Evolutionary conservation across 2,329 filamentous ascomycete species (phyloP), one percentile per base, ranked within the genome.

Genomic region (Thermothelomyces thermophilus): DNA sequence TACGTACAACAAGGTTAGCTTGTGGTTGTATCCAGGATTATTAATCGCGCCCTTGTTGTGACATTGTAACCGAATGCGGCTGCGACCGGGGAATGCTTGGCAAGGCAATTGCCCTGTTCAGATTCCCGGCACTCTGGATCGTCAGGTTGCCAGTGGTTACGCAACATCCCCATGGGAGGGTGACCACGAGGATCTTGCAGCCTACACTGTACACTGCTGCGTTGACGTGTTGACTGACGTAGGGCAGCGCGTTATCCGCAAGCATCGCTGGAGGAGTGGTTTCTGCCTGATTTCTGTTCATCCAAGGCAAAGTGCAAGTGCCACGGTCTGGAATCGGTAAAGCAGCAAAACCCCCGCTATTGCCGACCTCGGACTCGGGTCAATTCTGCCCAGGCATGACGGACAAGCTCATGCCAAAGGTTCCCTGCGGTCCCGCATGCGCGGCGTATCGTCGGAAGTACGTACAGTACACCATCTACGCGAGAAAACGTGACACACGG

Each of bases 401-500:
- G 14, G 34, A 22, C 26, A 35, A 20, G 16, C n/a, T 41, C 24
- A 28, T 41, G 24, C 39, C 16, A 33, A 17, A 3, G 19, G 11
- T 16, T 8, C 6, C 16, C 33, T 17, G 3, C 14, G 24, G 26
- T 14, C 31, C 41, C 37, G 36, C 20, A 48, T 40, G 48, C 16
- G 41, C 50, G 40, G 51, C 34, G 42, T 46, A 35, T 14, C 20
- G 42, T 36, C 48, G 22, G 6, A 14, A 35, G 33, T n/a, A 35
- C 33, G 13, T 10, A 35, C 3, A 5, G 13, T 10, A 35, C 3
- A 5, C 13, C 3, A 16, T 16, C 20, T 26, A 44, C 49, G 42
- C 49, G 49, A 52, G 46, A 55, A 50, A 52, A 55, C 53, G 53
- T 55, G 53, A 55, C 50, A 55, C 50, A 49, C 34, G 5, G 36